Percentiles rank a stretch among this genome's conserved stretches.
phyloP scores from a whole-genome alignment of 495 filamentous ascomycete species.

The Astrothelium macrocarpum region DNA sequence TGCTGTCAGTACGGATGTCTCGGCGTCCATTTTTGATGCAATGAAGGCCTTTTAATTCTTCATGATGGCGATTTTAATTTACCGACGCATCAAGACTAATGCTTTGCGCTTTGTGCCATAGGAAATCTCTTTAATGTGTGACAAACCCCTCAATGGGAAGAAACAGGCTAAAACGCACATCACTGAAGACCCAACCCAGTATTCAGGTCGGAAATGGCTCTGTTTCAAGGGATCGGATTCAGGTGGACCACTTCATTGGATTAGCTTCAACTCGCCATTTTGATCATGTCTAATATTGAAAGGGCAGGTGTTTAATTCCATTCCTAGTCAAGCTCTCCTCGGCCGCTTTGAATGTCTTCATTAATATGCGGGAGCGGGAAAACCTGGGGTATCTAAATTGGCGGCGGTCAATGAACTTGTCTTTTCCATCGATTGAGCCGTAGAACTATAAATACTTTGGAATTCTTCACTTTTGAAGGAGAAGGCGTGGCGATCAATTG shows the following conservation, averaged over 20 bases:
- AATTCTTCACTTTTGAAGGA: neutral
- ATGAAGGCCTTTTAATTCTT: too few species aligned
- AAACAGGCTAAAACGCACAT: conserved; percentile 5
- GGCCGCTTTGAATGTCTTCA: neutral
- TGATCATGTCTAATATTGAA: neutral
- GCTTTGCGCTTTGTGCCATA: too few species aligned
- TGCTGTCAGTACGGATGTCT: neutral
- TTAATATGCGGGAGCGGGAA: neutral
- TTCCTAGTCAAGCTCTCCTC: neutral
- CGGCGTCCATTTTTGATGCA: too few species aligned
- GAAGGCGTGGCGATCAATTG: neutral
- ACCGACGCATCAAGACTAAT: too few species aligned
- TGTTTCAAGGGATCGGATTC: neutral
- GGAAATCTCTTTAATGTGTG: too few species aligned
- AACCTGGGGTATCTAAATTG: neutral
- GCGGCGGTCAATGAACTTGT: neutral
- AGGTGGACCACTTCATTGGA: neutral
- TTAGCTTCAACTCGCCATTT: neutral
- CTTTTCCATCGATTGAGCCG: neutral
- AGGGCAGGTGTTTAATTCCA: neutral
- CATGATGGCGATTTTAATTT: too few species aligned
- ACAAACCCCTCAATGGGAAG: neutral
- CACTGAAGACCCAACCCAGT: neutral
- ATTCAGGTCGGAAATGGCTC: neutral
- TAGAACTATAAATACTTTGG: neutral